Evolutionary conservation across 306 rosid species (phyloP).

Genomic region (Prunus mira): DNA sequence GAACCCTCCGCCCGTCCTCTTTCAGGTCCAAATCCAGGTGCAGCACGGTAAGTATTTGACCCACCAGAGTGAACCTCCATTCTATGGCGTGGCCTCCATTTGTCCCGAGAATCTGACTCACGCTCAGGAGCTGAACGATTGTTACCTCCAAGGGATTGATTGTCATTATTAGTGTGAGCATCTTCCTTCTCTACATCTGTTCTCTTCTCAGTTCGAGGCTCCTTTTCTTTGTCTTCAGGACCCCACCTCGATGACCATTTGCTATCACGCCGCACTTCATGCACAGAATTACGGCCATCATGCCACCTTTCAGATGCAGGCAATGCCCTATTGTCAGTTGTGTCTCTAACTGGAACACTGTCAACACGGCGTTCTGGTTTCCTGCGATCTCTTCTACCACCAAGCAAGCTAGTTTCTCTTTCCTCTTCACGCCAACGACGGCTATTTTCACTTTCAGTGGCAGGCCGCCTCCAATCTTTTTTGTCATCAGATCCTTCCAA

Average conservation of each 20-base stretch:
- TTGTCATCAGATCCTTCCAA: constrained; percentile 53
- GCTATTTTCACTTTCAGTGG: constrained; percentile 43
- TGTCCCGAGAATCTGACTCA: constrained; percentile 55
- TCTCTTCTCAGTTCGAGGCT: constrained; percentile 43
- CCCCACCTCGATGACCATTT: constrained; percentile 69
- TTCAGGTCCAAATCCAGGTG: constrained; percentile 56
- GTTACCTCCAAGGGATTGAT: constrained; percentile 33
- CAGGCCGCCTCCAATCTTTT: constrained; percentile 50
- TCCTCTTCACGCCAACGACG: constrained; percentile 74
- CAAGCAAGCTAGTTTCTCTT: constrained; percentile 59
- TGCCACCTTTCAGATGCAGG: constrained; percentile 53
- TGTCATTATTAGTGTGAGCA: constrained; percentile 37
- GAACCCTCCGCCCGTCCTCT: constrained; percentile 53
- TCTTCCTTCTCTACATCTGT: constrained; percentile 52
- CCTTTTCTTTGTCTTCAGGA: constrained; percentile 68
- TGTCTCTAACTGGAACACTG: constrained; percentile 36
- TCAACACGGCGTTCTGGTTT: constrained; percentile 55
- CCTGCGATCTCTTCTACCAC: constrained; percentile 55
- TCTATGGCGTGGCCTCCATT: constrained; percentile 73
- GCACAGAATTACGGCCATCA: constrained; percentile 47
- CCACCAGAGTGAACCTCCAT: constrained; percentile 51
- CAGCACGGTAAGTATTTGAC: constrained; percentile 46
- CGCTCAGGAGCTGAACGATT: constrained; percentile 53
- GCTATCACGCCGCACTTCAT: constrained; percentile 54
- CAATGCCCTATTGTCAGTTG: constrained; percentile 37